Evolutionary conservation across 768 basidiomycete genomes (phyloP).

Genomic region (Russula olivacea): DNA sequence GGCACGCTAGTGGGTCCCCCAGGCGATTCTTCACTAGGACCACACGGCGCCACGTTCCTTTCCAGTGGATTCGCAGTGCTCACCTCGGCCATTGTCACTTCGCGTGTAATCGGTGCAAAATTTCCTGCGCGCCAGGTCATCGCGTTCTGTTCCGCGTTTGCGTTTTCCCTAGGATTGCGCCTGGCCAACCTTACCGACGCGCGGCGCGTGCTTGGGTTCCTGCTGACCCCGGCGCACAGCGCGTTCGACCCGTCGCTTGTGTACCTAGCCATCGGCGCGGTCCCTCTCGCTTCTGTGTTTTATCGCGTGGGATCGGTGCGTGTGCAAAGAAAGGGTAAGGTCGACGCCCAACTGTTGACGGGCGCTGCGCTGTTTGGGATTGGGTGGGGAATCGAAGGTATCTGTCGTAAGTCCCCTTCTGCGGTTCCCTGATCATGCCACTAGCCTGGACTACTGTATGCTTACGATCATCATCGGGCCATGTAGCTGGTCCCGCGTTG

Average conservation of each 20-base stretch:
- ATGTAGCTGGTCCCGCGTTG: constrained; percentile 53
- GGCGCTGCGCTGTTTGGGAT: constrained; percentile 55
- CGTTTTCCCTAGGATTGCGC: constrained; percentile 49
- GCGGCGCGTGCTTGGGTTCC: constrained; percentile 45
- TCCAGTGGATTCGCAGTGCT: constrained; percentile 28
- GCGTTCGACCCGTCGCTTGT: constrained; percentile 54
- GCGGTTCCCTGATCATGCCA: background rate
- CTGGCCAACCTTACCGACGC: constrained; percentile 50
- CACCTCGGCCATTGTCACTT: constrained; percentile 11
- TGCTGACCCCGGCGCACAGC: constrained; percentile 42
- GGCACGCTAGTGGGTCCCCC: constrained; percentile 29
- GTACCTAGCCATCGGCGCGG: constrained; percentile 47
- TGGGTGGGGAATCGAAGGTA: constrained; percentile 55
- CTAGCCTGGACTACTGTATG: background rate
- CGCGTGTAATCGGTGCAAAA: constrained; percentile 4
- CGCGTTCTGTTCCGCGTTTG: constrained; percentile 39
- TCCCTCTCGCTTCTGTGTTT: constrained; percentile 42
- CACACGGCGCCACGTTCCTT: constrained; percentile 28
- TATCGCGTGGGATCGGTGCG: constrained; percentile 40
- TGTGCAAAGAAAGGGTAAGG: constrained; percentile 36
- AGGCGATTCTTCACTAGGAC: constrained; percentile 27
- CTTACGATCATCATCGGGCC: constrained; percentile 8
- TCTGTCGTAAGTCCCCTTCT: constrained; percentile 49
- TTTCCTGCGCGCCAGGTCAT: constrained; percentile 26
- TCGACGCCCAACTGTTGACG: constrained; percentile 43